Evolutionary conservation across 192 early-diverging fungal genomes (phyloP), one percentile per base, ranked within the genome.

Genomic region (Podochytrium sp.): DNA sequence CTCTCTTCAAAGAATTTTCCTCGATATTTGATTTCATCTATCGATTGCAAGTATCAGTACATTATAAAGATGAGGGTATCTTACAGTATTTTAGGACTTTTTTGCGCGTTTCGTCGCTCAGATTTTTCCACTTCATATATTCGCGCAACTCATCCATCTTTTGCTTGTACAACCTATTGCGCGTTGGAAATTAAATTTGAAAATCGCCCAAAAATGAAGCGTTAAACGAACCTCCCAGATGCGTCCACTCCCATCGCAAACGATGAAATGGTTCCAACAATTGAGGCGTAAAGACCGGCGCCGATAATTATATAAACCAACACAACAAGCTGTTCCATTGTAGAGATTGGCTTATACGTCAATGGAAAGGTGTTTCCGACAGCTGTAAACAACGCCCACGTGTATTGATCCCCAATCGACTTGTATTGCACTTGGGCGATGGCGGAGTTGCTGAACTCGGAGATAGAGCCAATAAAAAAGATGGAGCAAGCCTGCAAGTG

Each of bases 141-240:
- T 85, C 75, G 39, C 69, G 73, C n/a, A 85, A 76, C 71, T 85
- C 81, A 38, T 85, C 84, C 25, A 85, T 73, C 41, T 79, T 81
- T 43, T 83, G 71, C 18, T 75, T 84, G 53, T 76, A 82, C 57
- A 75, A 49, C 2, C 76, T n/a, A n/a, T n/a, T n/a, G n/a, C n/a
- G n/a, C n/a, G n/a, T n/a, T n/a, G n/a, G n/a, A n/a, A n/a, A n/a
- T n/a, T n/a, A n/a, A n/a, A n/a, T n/a, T n/a, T n/a, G n/a, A n/a
- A n/a, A n/a, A n/a, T n/a, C n/a, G n/a, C n/a, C n/a, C n/a, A n/a
- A n/a, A n/a, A n/a, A n/a, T n/a, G n/a, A n/a, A n/a, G n/a, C n/a
- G n/a, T n/a, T n/a, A n/a, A n/a, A n/a, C n/a, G n/a, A n/a, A n/a
- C n/a, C n/a, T 52, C 1, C 82, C 82, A 16, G 75, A 79, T 47